Conservation (phyloP, 306 rosid species). For the Quillaja saponaria region DNA sequence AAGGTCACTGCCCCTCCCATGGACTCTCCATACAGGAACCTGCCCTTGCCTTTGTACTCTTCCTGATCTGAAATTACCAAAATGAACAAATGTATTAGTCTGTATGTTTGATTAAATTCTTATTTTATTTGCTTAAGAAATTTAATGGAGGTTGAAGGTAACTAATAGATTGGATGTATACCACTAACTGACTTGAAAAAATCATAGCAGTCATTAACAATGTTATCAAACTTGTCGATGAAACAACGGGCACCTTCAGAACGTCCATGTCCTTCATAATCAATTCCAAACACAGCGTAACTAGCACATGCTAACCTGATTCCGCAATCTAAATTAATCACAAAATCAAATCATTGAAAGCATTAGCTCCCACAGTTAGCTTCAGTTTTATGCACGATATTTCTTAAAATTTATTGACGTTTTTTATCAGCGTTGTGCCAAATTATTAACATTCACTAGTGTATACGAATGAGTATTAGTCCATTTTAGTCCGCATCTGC, state of each 20-base stretch:
- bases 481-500: too few species aligned
- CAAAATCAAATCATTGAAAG: slow-evolving; percentile 3
- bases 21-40: slow-evolving; percentile 87
- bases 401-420: too few species aligned
- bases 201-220: slow-evolving; percentile 58
- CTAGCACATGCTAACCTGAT: slow-evolving; percentile 57
- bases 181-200: slow-evolving; percentile 68
- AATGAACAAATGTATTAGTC: not conserved
- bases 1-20: slow-evolving; percentile 92
- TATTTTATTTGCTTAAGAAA: too few species aligned
- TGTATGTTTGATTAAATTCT: not conserved
- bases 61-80: slow-evolving; percentile 42
- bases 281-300: slow-evolving; percentile 77
- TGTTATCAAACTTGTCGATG: slow-evolving; percentile 64
- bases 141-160: not conserved
- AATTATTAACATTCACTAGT: too few species aligned
- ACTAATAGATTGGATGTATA: slow-evolving; percentile 17
- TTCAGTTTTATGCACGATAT: too few species aligned
- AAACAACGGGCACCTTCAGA: slow-evolving; percentile 79
- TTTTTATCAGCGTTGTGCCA: too few species aligned
- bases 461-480: too few species aligned
- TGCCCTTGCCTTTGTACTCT: slow-evolving; percentile 51
- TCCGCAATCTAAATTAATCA: slow-evolving; percentile 52
- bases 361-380: too few species aligned
- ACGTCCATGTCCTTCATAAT: slow-evolving; percentile 84